Percentiles rank a stretch among this genome's conserved stretches.
phyloP scores from a whole-genome alignment of 2,329 filamentous ascomycete species.

The Fusarium anthophilum region DNA sequence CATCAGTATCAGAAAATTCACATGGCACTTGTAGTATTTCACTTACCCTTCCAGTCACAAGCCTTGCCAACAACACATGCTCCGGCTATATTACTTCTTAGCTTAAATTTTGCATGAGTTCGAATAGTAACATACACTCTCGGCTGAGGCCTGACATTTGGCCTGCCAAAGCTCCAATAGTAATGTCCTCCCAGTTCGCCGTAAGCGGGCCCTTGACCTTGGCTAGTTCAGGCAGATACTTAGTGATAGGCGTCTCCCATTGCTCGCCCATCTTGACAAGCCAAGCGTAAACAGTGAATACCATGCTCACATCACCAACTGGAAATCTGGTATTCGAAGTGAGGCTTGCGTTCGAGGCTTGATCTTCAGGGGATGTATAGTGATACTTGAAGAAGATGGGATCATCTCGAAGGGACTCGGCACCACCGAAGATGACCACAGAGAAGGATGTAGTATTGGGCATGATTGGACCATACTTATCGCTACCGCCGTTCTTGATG shows the following conservation, averaged over 20 bases:
- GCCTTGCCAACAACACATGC: constrained; percentile 10
- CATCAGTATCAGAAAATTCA: fast-evolving
- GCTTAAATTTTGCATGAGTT: fast-evolving
- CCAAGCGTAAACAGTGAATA: constrained; percentile 49
- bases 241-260: constrained; percentile 44
- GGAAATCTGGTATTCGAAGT: constrained; percentile 40
- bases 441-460: constrained; percentile 37
- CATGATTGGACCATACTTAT: constrained; percentile 23
- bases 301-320: constrained; percentile 44
- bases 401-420: neutral
- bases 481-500: constrained; percentile 13
- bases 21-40: fast-evolving
- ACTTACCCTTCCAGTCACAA: constrained; percentile 22
- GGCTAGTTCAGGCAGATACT: constrained; percentile 42
- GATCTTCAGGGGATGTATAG: constrained; percentile 32
- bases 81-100: constrained; percentile 10
- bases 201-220: neutral
- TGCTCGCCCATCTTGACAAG: constrained; percentile 41
- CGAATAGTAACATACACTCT: constrained; percentile 18
- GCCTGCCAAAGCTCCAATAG: constrained; percentile 30
- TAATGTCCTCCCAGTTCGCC: constrained; percentile 26
- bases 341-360: constrained; percentile 13
- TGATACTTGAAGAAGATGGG: constrained; percentile 35
- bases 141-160: constrained; percentile 35
- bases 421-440: constrained; percentile 28